Base-by-base conservation (phyloP, 2,329 filamentous ascomycete genomes). In the Magnaporthiopsis incrustans region DNA sequence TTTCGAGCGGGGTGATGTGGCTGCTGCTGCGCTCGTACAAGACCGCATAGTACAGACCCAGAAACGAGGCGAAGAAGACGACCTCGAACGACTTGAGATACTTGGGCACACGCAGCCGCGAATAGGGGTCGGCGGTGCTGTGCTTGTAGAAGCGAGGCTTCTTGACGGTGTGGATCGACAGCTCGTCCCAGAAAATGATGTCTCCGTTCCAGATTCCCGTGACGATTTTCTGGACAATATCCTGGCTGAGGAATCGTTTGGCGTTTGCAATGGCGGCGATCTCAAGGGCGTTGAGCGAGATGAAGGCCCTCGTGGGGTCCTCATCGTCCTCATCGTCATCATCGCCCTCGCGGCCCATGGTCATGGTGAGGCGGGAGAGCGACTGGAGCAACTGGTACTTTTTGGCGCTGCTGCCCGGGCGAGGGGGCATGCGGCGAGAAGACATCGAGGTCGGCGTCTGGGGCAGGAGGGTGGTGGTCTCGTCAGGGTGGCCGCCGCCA, bases 31-130 rank as follows among this genome's bases (percentile, higher is more conserved):
- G 82, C 68, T 91, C 85, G 59, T 96, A 84, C 38, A 97, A 81
- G 0, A 97, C 92, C n/a, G 86, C 82, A 71, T 96, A 97, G 75
- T 96, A 97, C 7, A 97, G 78, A 32, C 83, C 81, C 57, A 97
- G 77, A 70, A 96, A 93, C 0, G 84, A 80, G 53, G 85, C 79
- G 72, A 96, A 95, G 78, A 95, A 96, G 15, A 90, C 70, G 6
- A 92, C 89, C 74, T 96, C 91, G 73, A 92, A 96, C 2, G 86
- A 83, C 75, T 96, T 96, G 67, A 93, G 84, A 72, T 96, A 96
- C 68, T 90, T 85, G 62, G 63, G 63, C 7, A 64, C 63, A 27
- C 63, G 76, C 14, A 80, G 71, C 35, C 90, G 82, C 63, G 87
- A 89, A 73, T 88, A 92, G 1, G 88, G 88, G 70, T 94, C 90